Percentiles rank a stretch among this genome's conserved stretches.
Conservation (phyloP, 345 rosid species). For the Gossypium mustelinum region DNA sequence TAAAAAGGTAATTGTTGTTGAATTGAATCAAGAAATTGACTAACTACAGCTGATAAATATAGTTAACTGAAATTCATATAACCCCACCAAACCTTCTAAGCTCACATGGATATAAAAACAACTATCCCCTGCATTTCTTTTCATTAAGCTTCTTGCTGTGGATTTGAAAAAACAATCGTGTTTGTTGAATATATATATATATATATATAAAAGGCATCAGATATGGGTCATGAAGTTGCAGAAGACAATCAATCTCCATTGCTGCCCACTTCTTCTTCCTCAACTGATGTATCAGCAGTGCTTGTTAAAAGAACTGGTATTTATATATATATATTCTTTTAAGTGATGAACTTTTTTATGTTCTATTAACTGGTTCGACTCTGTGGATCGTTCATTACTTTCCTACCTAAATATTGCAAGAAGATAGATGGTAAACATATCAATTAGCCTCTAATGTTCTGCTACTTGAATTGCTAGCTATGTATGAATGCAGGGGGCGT, state of each 20-base stretch:
- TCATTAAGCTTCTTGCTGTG: not conserved
- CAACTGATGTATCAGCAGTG: slow-evolving; percentile 5
- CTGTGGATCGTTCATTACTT: too few relatives aligned
- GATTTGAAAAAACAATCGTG: too few relatives aligned
- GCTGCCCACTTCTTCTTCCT: slow-evolving; percentile 19
- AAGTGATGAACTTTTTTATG: not conserved
- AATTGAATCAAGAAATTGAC: too few relatives aligned
- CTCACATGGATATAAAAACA: not conserved
- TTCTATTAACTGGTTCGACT: too few relatives aligned
- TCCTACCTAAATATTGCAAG: too few relatives aligned
- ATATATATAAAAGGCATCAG: not conserved
- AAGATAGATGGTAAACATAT: not conserved
- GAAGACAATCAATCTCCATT: slow-evolving; percentile 19
- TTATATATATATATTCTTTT: not conserved
- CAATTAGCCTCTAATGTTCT: not conserved
- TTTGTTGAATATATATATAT: not conserved
- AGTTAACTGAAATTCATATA: not conserved
- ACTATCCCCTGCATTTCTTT: not conserved
- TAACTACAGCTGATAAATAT: not conserved
- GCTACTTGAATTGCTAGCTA: not conserved
- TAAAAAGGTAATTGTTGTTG: too few relatives aligned
- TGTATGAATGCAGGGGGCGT: too few relatives aligned
- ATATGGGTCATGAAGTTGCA: slow-evolving; percentile 21
- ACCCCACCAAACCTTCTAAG: not conserved
- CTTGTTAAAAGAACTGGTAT: slow-evolving; percentile 36